Percentiles rank a stretch among this genome's conserved stretches.
Evolutionary conservation across 345 rosid genomes (phyloP).

Genomic region (Eucalyptus viminalis): DNA sequence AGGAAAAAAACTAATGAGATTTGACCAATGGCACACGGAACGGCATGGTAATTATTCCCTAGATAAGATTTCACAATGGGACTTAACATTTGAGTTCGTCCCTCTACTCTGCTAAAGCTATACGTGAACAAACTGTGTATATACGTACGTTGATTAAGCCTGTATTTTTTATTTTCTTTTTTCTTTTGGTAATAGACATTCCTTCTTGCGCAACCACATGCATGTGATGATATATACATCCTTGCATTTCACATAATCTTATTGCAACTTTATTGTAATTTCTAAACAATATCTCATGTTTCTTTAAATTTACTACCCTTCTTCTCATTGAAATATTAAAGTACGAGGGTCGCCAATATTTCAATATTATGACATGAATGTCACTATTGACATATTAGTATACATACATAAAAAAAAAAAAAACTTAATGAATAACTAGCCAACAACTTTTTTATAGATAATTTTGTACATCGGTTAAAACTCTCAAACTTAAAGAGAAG

Average conservation of each 20-base stretch:
- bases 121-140: not conserved
- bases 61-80: not conserved
- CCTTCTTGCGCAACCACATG: not conserved
- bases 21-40: not conserved
- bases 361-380: not conserved
- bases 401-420: too few species aligned
- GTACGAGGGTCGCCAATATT: not conserved
- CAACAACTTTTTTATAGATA: not conserved
- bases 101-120: not conserved
- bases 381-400: not conserved
- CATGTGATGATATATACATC: not conserved
- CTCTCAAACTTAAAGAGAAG: too few species aligned
- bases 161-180: too few species aligned
- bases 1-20: not conserved
- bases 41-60: not conserved
- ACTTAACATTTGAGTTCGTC: not conserved
- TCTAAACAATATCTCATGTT: not conserved
- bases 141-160: too few species aligned
- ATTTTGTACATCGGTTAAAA: not conserved
- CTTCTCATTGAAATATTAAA: not conserved
- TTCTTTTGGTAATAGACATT: not conserved
- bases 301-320: not conserved
- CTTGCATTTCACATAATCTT: not conserved
- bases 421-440: not conserved
- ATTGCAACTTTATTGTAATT: not conserved